Evolutionary conservation across 345 rosid species (phyloP).

Genomic region (Xanthoceras sorbifolium): DNA sequence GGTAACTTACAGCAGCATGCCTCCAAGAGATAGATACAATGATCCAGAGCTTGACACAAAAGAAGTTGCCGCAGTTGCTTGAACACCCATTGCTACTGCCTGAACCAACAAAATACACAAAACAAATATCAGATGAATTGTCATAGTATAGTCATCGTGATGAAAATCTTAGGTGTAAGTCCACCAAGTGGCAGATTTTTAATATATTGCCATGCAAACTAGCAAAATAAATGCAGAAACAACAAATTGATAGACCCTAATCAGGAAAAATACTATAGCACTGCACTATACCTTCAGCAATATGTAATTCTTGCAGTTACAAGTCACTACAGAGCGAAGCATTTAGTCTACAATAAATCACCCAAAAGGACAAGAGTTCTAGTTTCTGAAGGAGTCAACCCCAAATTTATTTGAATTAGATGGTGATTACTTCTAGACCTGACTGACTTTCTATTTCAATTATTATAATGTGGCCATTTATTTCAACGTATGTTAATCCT

Average conservation of each 20-base stretch:
- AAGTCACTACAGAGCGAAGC: not conserved
- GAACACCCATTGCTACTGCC: slow-evolving; percentile 72
- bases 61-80: slow-evolving; percentile 73
- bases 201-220: not conserved
- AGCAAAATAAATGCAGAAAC: not conserved
- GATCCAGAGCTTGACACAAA: slow-evolving; percentile 51
- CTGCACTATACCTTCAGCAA: not conserved
- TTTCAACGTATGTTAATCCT: not conserved
- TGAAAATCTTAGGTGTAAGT: not conserved
- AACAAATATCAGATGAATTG: not conserved
- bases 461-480: not conserved
- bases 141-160: not conserved
- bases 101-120: slow-evolving; percentile 32
- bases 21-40: slow-evolving; percentile 77
- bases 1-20: slow-evolving; percentile 83
- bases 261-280: not conserved
- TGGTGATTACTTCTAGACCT: not conserved
- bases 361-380: not conserved
- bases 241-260: not conserved
- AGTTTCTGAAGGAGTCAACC: not conserved
- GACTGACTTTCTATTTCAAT: not conserved
- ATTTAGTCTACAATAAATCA: not conserved
- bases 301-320: not conserved
- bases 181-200: not conserved
- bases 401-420: not conserved